phyloP scores from a whole-genome alignment of 345 rosid species.

The Cochlearia excelsa region DNA sequence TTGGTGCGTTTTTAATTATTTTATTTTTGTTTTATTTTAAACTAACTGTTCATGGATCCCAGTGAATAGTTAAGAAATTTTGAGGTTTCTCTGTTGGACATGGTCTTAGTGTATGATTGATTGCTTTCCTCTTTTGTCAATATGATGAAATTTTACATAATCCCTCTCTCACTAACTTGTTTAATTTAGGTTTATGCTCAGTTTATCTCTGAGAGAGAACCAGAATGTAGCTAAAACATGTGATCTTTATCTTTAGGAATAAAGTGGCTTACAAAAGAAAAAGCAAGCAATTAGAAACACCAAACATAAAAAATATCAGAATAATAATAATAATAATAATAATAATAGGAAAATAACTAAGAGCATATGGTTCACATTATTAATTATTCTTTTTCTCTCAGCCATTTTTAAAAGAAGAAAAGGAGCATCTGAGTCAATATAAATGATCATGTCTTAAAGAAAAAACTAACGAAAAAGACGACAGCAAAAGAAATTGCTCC shows the following conservation, averaged over 20 bases:
- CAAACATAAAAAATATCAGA: conserved; percentile 26
- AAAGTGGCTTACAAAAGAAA: conserved; percentile 31
- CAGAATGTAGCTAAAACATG: conserved; percentile 34
- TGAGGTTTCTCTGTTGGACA: too few relatives aligned
- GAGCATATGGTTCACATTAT: conserved; percentile 22
- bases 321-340: conserved; percentile 2
- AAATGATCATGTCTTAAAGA: conserved; percentile 22
- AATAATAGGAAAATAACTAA: conserved; percentile 19
- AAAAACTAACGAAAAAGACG: not conserved
- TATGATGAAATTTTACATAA: not conserved
- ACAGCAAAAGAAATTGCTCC: not conserved
- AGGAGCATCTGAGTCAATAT: conserved; percentile 24
- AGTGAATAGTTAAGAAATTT: too few relatives aligned
- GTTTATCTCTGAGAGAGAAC: conserved; percentile 20
- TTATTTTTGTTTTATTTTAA: too few relatives aligned
- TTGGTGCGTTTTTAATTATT: too few relatives aligned
- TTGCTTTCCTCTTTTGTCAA: conserved; percentile 29
- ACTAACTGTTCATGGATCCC: too few relatives aligned
- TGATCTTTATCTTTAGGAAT: conserved; percentile 40
- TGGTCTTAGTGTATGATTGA: not conserved
- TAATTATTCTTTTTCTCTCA: conserved; percentile 11
- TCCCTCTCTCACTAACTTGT: not conserved
- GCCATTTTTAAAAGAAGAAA: conserved; percentile 12
- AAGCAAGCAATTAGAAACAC: conserved; percentile 31
- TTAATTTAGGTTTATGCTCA: too few relatives aligned